Evolutionary conservation across 257 asterid genomes (phyloP), one percentile per base, ranked within the genome.

Genomic region (Ballota nigra): DNA sequence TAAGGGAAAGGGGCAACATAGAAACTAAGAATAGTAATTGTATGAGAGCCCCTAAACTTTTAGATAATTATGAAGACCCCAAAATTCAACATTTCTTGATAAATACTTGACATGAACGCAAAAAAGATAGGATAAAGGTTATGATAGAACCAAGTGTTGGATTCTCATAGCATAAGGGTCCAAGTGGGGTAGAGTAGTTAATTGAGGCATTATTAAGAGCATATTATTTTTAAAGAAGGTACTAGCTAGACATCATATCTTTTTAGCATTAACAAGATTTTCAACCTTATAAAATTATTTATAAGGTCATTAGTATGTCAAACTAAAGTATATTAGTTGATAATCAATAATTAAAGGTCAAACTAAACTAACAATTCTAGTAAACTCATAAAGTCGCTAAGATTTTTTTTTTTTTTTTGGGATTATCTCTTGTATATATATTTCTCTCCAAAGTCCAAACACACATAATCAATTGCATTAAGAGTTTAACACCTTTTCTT

Each of bases 41-140:
- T 89, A 65, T 3, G 24, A 41, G 11, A 80, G 71, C 82, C 89
- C 86, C 76, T 80, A 8, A 29, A 66, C 45, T 55, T 52, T 70
- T 10, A 6, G 13, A 60, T 60, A 13, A 77, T 57, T 78, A 61
- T 28, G 31, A 58, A 68, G 41, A 5, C 5, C 63, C 11, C 61
- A 28, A 55, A 75, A 47, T 56, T 69, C 73, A 71, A 67, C 22
- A 45, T 13, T 58, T 51, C 8, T n/a, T 71, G 80, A 78, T 61
- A 77, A 69, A 29, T 34, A 79, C 78, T 20, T 36, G 66, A 34
- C 80, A 66, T 77, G 26, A 66, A 58, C 60, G 69, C 69, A 68
- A 52, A 43, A 43, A 73, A 66, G 74, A 70, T 68, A 55, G 79
- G 79, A 73, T 70, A 65, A 73, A 76, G 57, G 58, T 55, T 41